Evolutionary conservation across 768 basidiomycete genomes (phyloP).

Genomic region (Paxillus ammoniavirescens): DNA sequence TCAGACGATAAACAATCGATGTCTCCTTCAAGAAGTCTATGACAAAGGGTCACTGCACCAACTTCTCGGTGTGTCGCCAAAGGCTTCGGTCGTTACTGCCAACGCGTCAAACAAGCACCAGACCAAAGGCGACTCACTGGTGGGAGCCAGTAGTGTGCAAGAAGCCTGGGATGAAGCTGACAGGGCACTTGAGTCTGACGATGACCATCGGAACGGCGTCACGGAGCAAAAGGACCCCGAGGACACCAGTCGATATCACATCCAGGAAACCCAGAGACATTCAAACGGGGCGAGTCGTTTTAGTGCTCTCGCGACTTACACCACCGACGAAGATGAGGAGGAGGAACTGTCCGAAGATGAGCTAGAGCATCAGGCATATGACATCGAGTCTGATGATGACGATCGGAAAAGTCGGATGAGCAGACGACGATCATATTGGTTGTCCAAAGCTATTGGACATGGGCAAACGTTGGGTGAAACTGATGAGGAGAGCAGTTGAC

Average conservation of each 20-base stretch:
- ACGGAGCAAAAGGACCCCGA: conserved; percentile 33
- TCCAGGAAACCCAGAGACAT: conserved; percentile 45
- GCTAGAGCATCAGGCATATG: conserved; percentile 27
- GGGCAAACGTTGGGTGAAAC: conserved; percentile 15
- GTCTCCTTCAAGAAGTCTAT: conserved; percentile 67
- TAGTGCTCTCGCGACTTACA: conserved; percentile 46
- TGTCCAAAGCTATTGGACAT: conserved; percentile 48
- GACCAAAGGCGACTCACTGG: conserved; percentile 4
- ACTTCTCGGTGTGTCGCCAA: conserved; percentile 44
- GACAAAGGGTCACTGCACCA: conserved; percentile 56
- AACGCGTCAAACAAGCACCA: conserved; percentile 19
- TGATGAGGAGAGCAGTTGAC: conserved; percentile 4
- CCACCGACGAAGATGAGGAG: conserved; percentile 48
- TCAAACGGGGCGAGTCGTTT: conserved; percentile 36
- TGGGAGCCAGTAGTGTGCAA: conserved; percentile 24
- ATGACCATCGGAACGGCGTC: conserved; percentile 10
- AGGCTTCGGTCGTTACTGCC: conserved; percentile 14
- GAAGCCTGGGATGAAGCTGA: conserved; percentile 44
- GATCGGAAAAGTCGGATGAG: conserved; percentile 12
- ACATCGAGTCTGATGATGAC: conserved; percentile 25
- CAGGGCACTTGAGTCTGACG: conserved; percentile 26
- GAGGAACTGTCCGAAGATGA: conserved; percentile 29
- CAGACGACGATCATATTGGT: conserved; percentile 52
- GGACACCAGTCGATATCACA: conserved; percentile 60
- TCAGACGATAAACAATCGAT: conserved; percentile 75